These are phyloP conservation scores for Arabidopsis lyrata DNA, from an alignment of 441 rosid genomes.

Conservation along the genomic window DNA sequence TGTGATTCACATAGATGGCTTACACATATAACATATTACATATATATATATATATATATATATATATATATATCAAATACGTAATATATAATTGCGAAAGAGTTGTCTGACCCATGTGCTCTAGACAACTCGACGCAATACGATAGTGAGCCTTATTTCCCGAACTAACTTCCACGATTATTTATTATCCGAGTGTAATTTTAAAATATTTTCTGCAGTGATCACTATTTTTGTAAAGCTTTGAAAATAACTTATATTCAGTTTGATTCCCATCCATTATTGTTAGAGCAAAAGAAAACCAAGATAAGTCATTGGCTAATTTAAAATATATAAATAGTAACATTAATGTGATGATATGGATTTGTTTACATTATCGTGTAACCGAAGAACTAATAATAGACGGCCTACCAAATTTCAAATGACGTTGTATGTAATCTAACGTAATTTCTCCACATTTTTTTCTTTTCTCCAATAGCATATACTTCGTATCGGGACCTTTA, in stretches of 20 bases:
- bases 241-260: neutral
- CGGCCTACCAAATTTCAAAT: slow-evolving; percentile 32
- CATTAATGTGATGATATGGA: slow-evolving; percentile 1
- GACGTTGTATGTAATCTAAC: slow-evolving; percentile 34
- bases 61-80: slow-evolving; percentile 12
- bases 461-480: slow-evolving; percentile 32
- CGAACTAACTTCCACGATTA: slow-evolving; percentile 27
- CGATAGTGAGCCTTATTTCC: slow-evolving; percentile 23
- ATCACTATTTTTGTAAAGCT: slow-evolving; percentile 7
- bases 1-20: slow-evolving; percentile 17
- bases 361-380: slow-evolving; percentile 42
- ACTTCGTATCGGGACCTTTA: slow-evolving; percentile 43
- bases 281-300: neutral
- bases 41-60: no score
- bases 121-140: slow-evolving; percentile 42
- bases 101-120: slow-evolving; percentile 42
- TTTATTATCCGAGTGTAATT: slow-evolving; percentile 4
- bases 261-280: no score
- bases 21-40: no score
- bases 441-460: slow-evolving; percentile 9
- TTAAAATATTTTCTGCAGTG: neutral
- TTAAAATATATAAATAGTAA: neutral
- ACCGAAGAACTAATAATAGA: slow-evolving; percentile 33
- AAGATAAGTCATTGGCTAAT: neutral
- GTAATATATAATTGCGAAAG: slow-evolving; percentile 24